A percentile compares a stretch with the other conserved stretches of the same genome.
phyloP scores from a whole-genome alignment of 2,329 filamentous ascomycete genomes.

The Calonectria ilicicola region DNA sequence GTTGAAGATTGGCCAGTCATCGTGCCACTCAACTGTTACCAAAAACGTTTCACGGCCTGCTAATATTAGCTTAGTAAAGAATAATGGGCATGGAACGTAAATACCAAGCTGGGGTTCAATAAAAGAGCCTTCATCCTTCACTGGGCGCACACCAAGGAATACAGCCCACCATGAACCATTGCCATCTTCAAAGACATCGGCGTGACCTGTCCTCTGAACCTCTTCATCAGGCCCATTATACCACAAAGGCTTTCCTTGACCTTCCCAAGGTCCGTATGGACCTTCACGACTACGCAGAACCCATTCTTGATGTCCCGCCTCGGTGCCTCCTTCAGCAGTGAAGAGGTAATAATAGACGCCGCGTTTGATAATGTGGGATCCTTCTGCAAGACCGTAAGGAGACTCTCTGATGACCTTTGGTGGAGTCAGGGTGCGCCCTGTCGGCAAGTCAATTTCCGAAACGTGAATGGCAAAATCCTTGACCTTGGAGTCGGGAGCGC shows the following conservation, averaged over 20 bases:
- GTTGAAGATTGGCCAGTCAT: conserved; percentile 42
- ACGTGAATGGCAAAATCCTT: conserved; percentile 66
- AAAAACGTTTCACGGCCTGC: conserved; percentile 41
- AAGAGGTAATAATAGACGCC: conserved; percentile 41
- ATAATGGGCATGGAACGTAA: accelerated
- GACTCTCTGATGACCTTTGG: conserved; percentile 52
- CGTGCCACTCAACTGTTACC: conserved; percentile 39
- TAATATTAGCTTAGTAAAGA: not conserved
- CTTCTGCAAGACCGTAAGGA: conserved; percentile 55
- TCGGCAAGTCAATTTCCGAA: conserved; percentile 55
- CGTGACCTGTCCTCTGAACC: conserved; percentile 54
- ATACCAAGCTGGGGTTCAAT: conserved; percentile 40
- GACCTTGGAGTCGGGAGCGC: conserved; percentile 51
- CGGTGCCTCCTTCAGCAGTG: conserved; percentile 42
- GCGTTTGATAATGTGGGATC: conserved; percentile 45
- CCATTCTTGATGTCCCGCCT: conserved; percentile 63
- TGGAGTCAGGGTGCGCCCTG: conserved; percentile 53
- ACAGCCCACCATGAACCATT: conserved; percentile 40
- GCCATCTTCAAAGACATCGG: conserved; percentile 39
- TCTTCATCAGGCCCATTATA: conserved; percentile 59
- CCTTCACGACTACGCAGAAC: conserved; percentile 58
- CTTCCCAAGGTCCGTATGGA: conserved; percentile 63
- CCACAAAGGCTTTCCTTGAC: conserved; percentile 41
- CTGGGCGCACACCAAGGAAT: conserved; percentile 36
- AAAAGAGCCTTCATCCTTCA: conserved; percentile 19